A percentile compares a stretch with the other conserved stretches of the same genome.
phyloP scores from a whole-genome alignment of 495 filamentous ascomycete species.

The Jackrogersella minutella region DNA sequence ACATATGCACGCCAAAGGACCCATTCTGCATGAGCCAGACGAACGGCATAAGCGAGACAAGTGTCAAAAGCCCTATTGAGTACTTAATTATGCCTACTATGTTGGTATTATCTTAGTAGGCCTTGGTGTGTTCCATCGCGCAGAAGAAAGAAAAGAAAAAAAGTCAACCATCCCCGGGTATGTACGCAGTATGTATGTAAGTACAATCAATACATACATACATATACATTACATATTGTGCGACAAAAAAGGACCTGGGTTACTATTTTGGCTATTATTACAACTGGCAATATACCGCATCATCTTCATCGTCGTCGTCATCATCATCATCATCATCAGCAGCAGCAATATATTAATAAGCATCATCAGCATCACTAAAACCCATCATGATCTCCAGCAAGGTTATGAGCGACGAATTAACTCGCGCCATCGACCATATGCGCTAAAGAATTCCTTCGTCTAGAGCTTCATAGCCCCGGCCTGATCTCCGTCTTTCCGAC shows the following conservation, averaged over 20 bases:
- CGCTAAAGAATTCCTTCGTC: constrained; percentile 26
- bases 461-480: constrained; percentile 37
- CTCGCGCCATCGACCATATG: constrained; percentile 11
- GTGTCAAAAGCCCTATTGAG: constrained; percentile 42
- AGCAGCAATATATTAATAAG: no score
- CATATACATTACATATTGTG: not conserved
- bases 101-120: constrained; percentile 14
- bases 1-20: constrained; percentile 35
- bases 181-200: not conserved
- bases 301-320: constrained; percentile 22
- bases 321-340: constrained; percentile 9
- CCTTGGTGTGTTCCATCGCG: constrained; percentile 30
- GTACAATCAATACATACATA: not conserved
- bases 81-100: constrained; percentile 22
- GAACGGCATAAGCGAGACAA: constrained; percentile 45
- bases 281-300: constrained; percentile 33
- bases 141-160: constrained; percentile 6
- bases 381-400: constrained; percentile 16
- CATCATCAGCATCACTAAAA: constrained; percentile 7
- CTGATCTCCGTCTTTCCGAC: constrained; percentile 43
- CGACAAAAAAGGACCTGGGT: constrained; percentile 6
- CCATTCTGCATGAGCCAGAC: constrained; percentile 38
- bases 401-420: constrained; percentile 23
- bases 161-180: not conserved
- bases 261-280: constrained; percentile 36